phyloP scores from a whole-genome alignment of 768 basidiomycete species.

The Phaeotremella fagi region DNA sequence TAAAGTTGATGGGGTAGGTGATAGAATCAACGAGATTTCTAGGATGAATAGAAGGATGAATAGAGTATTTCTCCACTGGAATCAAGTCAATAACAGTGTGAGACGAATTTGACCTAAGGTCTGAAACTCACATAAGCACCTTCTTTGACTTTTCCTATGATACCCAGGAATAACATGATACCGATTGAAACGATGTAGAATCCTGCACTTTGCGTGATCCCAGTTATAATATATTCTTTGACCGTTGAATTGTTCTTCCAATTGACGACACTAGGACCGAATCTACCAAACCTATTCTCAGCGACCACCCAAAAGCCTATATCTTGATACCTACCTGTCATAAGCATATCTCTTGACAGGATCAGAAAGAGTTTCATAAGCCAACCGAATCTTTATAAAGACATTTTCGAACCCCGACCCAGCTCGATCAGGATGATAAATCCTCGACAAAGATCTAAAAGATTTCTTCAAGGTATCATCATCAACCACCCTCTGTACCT shows the following conservation, averaged over 20 bases:
- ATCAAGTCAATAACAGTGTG: background rate
- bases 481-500: slow-evolving; percentile 18
- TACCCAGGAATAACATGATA: slow-evolving; percentile 33
- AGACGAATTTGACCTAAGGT: no score
- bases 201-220: slow-evolving; percentile 22
- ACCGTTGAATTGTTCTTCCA: slow-evolving; percentile 23
- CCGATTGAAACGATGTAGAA: slow-evolving; percentile 36
- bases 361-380: slow-evolving; percentile 34
- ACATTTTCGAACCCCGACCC: slow-evolving; percentile 13
- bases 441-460: slow-evolving; percentile 33
- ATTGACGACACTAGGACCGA: slow-evolving; percentile 25
- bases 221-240: slow-evolving; percentile 26
- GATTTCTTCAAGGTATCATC: slow-evolving; percentile 33
- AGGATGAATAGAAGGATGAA: slow-evolving; percentile 23
- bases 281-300: slow-evolving; percentile 10
- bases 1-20: slow-evolving; percentile 11
- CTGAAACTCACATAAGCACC: slow-evolving; percentile 34
- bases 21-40: slow-evolving; percentile 31
- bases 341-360: slow-evolving; percentile 39
- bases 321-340: slow-evolving; percentile 22
- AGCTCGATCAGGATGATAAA: slow-evolving; percentile 36
- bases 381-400: slow-evolving; percentile 35
- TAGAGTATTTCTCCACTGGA: slow-evolving; percentile 30
- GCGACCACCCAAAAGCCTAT: slow-evolving; percentile 1
- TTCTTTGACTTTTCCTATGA: slow-evolving; percentile 26